These are phyloP conservation scores for Corinectria fuckeliana DNA, from an alignment of 2,329 filamentous ascomycete species.

Conservation along the genomic window DNA sequence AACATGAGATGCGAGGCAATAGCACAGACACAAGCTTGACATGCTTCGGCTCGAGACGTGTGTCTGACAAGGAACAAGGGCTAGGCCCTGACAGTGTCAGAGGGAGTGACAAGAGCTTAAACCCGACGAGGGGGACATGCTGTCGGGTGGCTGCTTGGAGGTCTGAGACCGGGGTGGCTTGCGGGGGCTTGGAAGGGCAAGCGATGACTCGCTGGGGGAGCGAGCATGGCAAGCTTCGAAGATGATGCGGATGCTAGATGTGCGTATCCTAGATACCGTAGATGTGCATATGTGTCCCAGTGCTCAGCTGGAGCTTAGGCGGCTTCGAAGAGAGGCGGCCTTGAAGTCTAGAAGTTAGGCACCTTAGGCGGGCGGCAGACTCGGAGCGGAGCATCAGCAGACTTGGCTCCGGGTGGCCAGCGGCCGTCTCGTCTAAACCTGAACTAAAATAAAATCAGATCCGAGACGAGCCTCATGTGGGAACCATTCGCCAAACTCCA, in stretches of 20 bases:
- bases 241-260: background rate
- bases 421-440: background rate
- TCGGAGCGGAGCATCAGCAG: background rate
- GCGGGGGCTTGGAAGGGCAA: background rate
- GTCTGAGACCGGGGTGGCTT: background rate
- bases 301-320: too few relatives aligned
- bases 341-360: too few relatives aligned
- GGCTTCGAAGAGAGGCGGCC: too few relatives aligned
- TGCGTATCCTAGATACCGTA: too few relatives aligned
- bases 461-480: background rate
- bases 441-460: background rate
- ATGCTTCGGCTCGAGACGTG: background rate
- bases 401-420: background rate
- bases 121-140: background rate
- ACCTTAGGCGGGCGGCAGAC: background rate
- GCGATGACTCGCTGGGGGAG: constrained; percentile 1
- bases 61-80: background rate
- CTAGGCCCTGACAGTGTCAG: background rate
- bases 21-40: background rate
- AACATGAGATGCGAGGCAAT: background rate
- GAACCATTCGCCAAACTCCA: background rate
- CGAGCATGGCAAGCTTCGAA: background rate
- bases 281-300: too few relatives aligned
- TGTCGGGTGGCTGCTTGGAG: constrained; percentile 12
- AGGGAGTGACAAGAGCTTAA: constrained; percentile 2